Evolutionary conservation across 371 early-diverging fungal species (phyloP).

Genomic region (Mortierella sp.): DNA sequence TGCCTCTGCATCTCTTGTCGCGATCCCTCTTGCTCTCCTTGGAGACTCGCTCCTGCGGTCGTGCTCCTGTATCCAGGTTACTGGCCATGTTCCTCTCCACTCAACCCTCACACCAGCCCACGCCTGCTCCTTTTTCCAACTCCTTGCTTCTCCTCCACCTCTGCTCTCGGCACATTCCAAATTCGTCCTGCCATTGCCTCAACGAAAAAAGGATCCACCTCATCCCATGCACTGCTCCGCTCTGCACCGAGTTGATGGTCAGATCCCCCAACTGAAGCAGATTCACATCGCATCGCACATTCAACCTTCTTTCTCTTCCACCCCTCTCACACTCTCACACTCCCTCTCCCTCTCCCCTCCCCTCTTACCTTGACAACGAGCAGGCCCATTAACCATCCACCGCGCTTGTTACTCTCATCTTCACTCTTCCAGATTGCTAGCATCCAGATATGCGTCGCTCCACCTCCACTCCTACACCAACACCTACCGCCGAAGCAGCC

Average conservation of each 20-base stretch:
- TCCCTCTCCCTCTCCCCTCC: background rate
- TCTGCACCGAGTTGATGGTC: background rate
- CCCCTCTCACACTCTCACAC: background rate
- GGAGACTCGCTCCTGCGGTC: no score
- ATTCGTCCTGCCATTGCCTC: slow-evolving; percentile 1
- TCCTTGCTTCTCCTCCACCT: slow-evolving; percentile 5
- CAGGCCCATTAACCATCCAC: slow-evolving; percentile 5
- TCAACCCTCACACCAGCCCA: background rate
- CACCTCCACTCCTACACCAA: slow-evolving; percentile 23
- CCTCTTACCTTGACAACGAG: background rate
- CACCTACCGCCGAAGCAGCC: slow-evolving; percentile 6
- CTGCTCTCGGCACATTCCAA: background rate
- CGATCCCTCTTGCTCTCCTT: background rate
- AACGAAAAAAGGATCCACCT: background rate
- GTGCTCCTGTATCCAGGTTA: no score
- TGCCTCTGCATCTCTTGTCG: background rate
- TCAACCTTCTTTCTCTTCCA: background rate
- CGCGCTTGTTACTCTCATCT: background rate
- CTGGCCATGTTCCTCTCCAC: background rate
- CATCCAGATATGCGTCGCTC: slow-evolving; percentile 33
- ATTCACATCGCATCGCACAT: slow-evolving; percentile 3
- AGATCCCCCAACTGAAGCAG: background rate
- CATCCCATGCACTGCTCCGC: background rate
- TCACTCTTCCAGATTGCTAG: background rate
- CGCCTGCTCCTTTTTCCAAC: background rate